Percentiles rank a stretch among this genome's conserved stretches.
phyloP scores from a whole-genome alignment of 768 basidiomycete species.

The Mycena indigotica region DNA sequence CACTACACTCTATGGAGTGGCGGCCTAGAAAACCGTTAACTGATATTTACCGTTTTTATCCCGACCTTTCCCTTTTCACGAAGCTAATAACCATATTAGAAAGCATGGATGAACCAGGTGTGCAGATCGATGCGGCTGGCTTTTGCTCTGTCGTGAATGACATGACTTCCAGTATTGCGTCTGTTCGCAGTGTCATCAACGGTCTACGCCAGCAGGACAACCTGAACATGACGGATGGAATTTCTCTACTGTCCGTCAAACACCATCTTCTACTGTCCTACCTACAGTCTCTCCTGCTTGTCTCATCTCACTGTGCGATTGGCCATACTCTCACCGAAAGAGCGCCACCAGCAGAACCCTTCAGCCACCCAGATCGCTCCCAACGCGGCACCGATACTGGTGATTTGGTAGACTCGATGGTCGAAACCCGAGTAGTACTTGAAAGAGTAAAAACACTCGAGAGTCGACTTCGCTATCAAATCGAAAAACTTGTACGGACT shows the following conservation, averaged over 20 bases:
- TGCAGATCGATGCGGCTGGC: conserved; percentile 20
- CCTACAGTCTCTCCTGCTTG: conserved; percentile 77
- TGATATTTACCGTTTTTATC: conserved; percentile 29
- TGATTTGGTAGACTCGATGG: conserved; percentile 77
- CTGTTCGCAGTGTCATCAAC: conserved; percentile 59
- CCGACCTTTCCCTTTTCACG: conserved; percentile 2
- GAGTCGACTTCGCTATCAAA: conserved; percentile 88
- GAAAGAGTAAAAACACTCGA: conserved; percentile 90
- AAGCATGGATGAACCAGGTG: conserved; percentile 21
- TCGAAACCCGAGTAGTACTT: conserved; percentile 78
- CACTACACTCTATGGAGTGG: conserved; percentile 49
- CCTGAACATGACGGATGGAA: conserved; percentile 70
- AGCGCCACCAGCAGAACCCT: conserved; percentile 50
- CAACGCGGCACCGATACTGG: conserved; percentile 62
- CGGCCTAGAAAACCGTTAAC: conserved; percentile 61
- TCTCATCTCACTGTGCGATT: conserved; percentile 68
- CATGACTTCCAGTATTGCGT: conserved; percentile 64
- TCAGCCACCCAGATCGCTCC: conserved; percentile 53
- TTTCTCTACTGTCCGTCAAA: conserved; percentile 89
- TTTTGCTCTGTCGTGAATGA: conserved; percentile 45
- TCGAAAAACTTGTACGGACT: conserved; percentile 86
- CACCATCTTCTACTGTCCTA: conserved; percentile 84
- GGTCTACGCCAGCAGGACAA: conserved; percentile 56
- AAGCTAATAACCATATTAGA: conserved; percentile 9
- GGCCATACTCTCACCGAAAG: conserved; percentile 64